A percentile compares a stretch with the other conserved stretches of the same genome.
Conservation (phyloP, 2,329 filamentous ascomycete genomes). For the Fusarium pseudocircinatum region DNA sequence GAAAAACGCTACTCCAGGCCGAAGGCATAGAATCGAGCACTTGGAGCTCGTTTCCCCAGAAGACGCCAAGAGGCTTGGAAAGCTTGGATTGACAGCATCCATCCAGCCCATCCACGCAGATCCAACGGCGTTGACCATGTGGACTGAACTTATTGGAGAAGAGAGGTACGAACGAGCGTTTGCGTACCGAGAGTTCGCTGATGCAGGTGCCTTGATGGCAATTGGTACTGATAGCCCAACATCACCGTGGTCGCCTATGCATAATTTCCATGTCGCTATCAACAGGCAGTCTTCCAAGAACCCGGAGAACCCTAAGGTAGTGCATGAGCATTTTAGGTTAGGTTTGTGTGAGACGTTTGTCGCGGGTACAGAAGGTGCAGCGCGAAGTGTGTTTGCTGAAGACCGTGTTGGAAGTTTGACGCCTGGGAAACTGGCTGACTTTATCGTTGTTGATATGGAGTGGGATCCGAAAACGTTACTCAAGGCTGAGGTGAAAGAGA, state of each 20-base stretch:
- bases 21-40: constrained; percentile 70
- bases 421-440: constrained; percentile 62
- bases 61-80: constrained; percentile 64
- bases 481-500: constrained; percentile 57
- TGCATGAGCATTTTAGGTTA: constrained; percentile 62
- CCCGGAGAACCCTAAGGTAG: constrained; percentile 49
- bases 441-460: constrained; percentile 57
- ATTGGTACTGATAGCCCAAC: constrained; percentile 67
- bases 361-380: constrained; percentile 61
- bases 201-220: constrained; percentile 61
- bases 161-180: constrained; percentile 64
- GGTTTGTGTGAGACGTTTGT: constrained; percentile 60
- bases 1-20: constrained; percentile 50
- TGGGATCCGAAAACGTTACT: constrained; percentile 60
- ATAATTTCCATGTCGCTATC: constrained; percentile 65
- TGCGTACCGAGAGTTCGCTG: constrained; percentile 67
- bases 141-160: constrained; percentile 65
- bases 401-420: constrained; percentile 58
- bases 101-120: constrained; percentile 66
- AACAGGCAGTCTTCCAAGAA: constrained; percentile 64
- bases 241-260: constrained; percentile 61
- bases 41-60: constrained; percentile 64
- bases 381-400: constrained; percentile 62
- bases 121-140: constrained; percentile 66
- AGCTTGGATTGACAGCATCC: constrained; percentile 65